Conservation (phyloP, 257 asterid species). For the Solanum tarijense region DNA sequence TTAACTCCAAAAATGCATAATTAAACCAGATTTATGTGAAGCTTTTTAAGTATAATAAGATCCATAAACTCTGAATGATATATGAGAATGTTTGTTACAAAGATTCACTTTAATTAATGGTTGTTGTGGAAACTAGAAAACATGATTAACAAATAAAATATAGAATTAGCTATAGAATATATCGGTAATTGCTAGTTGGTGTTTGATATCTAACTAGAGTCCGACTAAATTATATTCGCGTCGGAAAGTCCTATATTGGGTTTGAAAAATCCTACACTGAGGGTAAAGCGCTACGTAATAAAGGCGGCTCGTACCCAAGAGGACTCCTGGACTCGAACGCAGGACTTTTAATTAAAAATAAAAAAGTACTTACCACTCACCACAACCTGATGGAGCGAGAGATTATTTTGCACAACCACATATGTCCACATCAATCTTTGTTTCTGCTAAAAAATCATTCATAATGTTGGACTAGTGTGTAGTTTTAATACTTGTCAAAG, state of each 20-base stretch:
- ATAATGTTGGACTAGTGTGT: background rate
- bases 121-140: background rate
- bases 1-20: background rate
- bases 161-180: background rate
- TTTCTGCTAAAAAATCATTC: background rate
- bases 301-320: background rate
- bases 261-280: too few relatives aligned
- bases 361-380: background rate
- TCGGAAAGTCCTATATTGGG: too few relatives aligned
- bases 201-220: too few relatives aligned
- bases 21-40: background rate
- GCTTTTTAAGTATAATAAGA: background rate
- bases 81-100: background rate
- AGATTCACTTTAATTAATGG: background rate
- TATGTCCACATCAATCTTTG: background rate
- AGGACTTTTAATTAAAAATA: background rate
- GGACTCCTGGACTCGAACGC: background rate
- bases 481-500: background rate
- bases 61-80: background rate
- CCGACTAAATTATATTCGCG: too few relatives aligned
- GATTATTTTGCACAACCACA: background rate
- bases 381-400: background rate
- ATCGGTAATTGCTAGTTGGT: too few relatives aligned
- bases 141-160: background rate
- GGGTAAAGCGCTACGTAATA: background rate